Evolutionary conservation across 108 stramenopile genomes (phyloP).

Genomic region (Chaetoceros muelleri): DNA sequence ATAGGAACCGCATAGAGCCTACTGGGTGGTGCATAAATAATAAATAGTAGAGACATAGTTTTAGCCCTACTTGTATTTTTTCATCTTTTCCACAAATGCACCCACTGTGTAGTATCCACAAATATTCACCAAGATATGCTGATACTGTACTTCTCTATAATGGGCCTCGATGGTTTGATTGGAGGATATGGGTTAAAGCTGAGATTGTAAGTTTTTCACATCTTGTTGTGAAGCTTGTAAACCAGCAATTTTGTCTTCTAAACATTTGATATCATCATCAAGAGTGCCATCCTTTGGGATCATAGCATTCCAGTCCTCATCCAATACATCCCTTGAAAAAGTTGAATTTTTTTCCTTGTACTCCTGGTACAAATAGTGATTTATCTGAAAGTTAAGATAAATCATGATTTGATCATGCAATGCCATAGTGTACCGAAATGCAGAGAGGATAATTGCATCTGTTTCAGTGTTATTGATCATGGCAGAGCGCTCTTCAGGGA

Average conservation of each 20-base stretch:
- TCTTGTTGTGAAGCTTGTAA: background rate
- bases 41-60: too few species aligned
- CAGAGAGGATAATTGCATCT: constrained; percentile 32
- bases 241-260: background rate
- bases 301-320: background rate
- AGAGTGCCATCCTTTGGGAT: background rate
- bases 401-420: constrained; percentile 36
- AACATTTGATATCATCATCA: background rate
- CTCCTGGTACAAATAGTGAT: constrained; percentile 45
- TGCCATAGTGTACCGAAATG: constrained; percentile 48
- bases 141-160: too few species aligned
- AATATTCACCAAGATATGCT: too few species aligned
- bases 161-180: too few species aligned
- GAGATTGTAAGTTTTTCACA: background rate
- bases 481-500: constrained; percentile 39
- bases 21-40: too few species aligned
- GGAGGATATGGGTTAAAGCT: background rate
- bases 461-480: constrained; percentile 59
- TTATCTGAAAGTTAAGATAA: constrained; percentile 42
- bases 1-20: too few species aligned
- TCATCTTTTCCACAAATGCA: too few species aligned
- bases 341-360: constrained; percentile 23
- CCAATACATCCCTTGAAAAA: background rate
- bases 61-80: too few species aligned
- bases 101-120: too few species aligned